Evolutionary conservation across 495 filamentous ascomycete species (phyloP).

Genomic region (Astrocystis sublimbata): DNA sequence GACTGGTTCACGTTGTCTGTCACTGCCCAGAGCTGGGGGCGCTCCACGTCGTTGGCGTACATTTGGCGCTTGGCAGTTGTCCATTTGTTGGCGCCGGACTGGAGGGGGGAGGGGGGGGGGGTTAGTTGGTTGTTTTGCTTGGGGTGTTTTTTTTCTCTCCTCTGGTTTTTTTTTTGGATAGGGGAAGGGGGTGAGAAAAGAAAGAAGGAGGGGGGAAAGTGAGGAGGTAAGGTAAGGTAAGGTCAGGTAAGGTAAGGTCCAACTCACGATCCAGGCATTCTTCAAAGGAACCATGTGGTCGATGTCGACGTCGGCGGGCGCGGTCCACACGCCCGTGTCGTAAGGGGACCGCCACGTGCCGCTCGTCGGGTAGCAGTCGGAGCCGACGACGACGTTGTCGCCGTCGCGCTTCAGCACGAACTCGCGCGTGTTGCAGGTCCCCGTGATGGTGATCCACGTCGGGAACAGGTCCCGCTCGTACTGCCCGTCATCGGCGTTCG

Average conservation of each 20-base stretch:
- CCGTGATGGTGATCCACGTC: slow-evolving; percentile 64
- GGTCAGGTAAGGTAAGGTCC: no score
- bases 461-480: slow-evolving; percentile 68
- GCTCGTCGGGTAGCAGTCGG: slow-evolving; percentile 55
- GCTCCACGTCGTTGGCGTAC: slow-evolving; percentile 71
- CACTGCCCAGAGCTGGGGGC: slow-evolving; percentile 72
- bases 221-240: no score
- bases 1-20: slow-evolving; percentile 71
- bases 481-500: slow-evolving; percentile 51
- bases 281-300: slow-evolving; percentile 75
- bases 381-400: slow-evolving; percentile 50
- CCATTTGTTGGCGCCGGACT: slow-evolving; percentile 58
- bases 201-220: not conserved
- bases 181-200: not conserved
- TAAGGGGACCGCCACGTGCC: slow-evolving; percentile 68
- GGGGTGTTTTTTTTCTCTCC: no score
- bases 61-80: slow-evolving; percentile 61
- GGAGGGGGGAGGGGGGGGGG: no score
- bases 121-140: no score
- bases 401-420: slow-evolving; percentile 70
- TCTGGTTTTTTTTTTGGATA: no score
- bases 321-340: slow-evolving; percentile 69
- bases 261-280: slow-evolving; percentile 68
- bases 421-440: slow-evolving; percentile 63
- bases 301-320: slow-evolving; percentile 67